Conservation (phyloP, 2,329 filamentous ascomycete species). For the Apiospora malaysiana region DNA sequence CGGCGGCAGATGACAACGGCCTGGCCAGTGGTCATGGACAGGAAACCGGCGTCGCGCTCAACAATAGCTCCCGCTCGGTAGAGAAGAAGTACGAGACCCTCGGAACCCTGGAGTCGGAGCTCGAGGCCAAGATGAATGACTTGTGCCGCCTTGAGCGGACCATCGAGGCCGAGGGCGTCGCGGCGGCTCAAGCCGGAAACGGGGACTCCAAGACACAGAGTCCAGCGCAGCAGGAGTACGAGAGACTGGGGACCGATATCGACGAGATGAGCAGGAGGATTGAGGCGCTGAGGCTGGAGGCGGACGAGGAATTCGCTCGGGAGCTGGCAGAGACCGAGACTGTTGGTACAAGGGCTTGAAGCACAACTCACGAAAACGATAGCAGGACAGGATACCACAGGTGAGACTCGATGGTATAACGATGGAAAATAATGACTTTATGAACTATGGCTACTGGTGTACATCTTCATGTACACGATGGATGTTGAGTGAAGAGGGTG, state of each 20-base stretch:
- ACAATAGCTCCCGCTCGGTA: conserved; percentile 32
- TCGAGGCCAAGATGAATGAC: conserved; percentile 37
- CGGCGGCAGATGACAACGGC: not conserved
- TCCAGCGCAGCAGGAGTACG: conserved; percentile 25
- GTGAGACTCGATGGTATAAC: no score
- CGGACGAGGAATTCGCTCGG: conserved; percentile 54
- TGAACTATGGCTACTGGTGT: not conserved
- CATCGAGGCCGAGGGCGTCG: conserved; percentile 24
- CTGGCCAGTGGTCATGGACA: not conserved
- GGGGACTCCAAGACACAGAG: conserved; percentile 21
- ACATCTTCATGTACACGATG: not conserved
- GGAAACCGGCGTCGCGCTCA: not conserved
- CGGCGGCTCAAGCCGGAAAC: conserved; percentile 23
- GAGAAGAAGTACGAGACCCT: conserved; percentile 45
- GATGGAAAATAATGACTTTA: not conserved
- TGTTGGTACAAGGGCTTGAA: not conserved
- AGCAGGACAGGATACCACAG: no score
- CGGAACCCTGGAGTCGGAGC: conserved; percentile 43
- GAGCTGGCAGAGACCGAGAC: conserved; percentile 44
- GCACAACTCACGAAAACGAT: not conserved
- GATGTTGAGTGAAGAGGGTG: not conserved
- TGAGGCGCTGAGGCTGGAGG: conserved; percentile 48
- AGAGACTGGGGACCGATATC: conserved; percentile 43
- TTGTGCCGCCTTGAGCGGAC: conserved; percentile 22
- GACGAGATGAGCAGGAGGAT: conserved; percentile 24